Evolutionary conservation across 2,329 filamentous ascomycete species (phyloP), one percentile per base, ranked within the genome.

Genomic region (Grosmannia clavigera): DNA sequence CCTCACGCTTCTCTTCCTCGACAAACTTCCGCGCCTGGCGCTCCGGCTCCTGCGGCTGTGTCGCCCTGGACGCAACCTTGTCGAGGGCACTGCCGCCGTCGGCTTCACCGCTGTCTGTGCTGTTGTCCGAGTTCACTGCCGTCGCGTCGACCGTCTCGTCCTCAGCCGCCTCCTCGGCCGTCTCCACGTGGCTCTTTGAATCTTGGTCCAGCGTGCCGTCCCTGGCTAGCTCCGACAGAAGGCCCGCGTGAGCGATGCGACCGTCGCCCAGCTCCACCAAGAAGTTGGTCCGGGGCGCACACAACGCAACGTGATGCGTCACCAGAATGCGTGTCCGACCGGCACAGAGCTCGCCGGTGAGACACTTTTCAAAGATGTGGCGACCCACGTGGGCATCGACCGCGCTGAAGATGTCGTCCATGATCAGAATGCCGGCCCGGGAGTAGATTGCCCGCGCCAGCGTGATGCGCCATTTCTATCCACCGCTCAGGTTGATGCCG

Each of bases 401-500:
- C 11, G 89, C 85, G 68, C 86, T 90, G 70, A 95, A 92, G 50
- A 92, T 88, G 67, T 95, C 90, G 69, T 95, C 90, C 66, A 94
- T 77, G 22, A 94, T 75, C 5, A 95, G 75, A 63, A 91, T 85
- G 0, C 86, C 85, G 1, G 87, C 88, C 16, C 88, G 79, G 2
- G 88, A 92, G 70, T 94, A 94, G 22, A 94, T 76, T 0, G 89
- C 88, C 55, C 90, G 78, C 2, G 89, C 90, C 65, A 95, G 83
- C 0, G 87, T 89, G 38, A 94, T 80, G 58, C 90, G 81, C 87
- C 89, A 92, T 67, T 88, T 84, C 71, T 95, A 90, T 0, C 90
- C 90, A 63, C 90, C 90, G 63, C 86, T 90, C 7, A 95, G 75
- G 65, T 92, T 92, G 66, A 94, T 88, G 7, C 90, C 90, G 63